Base-by-base conservation (phyloP, 2,329 filamentous ascomycete genomes). In the Lasiodiplodia sp. region DNA sequence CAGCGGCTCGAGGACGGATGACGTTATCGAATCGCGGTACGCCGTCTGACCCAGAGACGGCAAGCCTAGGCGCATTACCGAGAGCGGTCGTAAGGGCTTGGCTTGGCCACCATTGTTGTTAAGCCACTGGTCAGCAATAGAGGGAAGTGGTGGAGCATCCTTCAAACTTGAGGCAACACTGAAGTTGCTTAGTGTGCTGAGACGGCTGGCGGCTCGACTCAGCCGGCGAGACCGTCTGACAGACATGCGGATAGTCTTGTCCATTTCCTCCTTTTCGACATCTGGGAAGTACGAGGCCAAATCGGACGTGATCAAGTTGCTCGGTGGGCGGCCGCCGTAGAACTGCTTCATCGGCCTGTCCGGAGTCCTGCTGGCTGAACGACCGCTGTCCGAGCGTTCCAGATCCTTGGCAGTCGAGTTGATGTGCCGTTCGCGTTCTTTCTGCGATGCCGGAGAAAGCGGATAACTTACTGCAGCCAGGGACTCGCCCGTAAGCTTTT, bases 201-300 rank as follows among this genome's bases (percentile, higher is more conserved):
- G 86, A 37, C 95, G 92, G 79, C 93, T 97, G 72, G 96, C 95
- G 72, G 96, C 93, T 78, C 93, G 92, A 83, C 95, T 98, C 71
- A 98, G 86, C 66, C 96, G 91, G 66, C 92, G 93, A 51, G 95
- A 98, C 73, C 96, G 88, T 73, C 95, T 89, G 79, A 97, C 91
- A 0, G 95, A 97, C 80, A 97, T 88, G 60, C 96, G 92, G 71
- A 97, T 94, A 0, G 96, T 98, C 73, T 94, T 92, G 79, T 98
- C 96, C 77, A 99, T 97, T 74, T 97, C 93, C 77, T 97, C 94
- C 68, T 93, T 90, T 62, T 94, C 90, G 75, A 98, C 95, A 75
- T 97, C 94, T 0, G 96, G 96, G 85, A 99, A 99, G 84, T 98
- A 99, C 0, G 94, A 97, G 1, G 93, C 96, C 69, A 99, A 84